Base-by-base conservation (phyloP, 176 grass and related monocot species). In the Saccharum spontaneum region DNA sequence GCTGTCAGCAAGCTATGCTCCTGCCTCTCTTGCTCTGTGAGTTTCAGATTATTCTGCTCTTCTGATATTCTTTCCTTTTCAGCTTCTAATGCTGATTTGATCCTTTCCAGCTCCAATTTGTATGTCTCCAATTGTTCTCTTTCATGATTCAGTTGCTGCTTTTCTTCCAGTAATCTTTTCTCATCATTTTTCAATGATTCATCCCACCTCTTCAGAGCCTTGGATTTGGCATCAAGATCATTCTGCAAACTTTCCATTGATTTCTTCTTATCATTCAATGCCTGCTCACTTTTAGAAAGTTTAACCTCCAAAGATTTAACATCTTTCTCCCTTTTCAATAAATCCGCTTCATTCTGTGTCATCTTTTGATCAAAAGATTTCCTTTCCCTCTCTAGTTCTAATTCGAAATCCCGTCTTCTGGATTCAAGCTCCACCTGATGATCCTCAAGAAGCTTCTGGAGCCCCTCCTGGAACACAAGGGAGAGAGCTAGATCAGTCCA, bases 371-470 rank as follows among this genome's bases (percentile, higher is more conserved):
- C 90, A 60, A 98, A 90, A 2, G 87, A 88, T 76, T 89, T 93
- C 87, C 65, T 91, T 84, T 71, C 87, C 62, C 43, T 89, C 84
- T 92, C 79, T 63, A 98, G 14, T 45, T 95, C 90, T 69, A 83
- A 88, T 46, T 92, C 91, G 89, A 98, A 98, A 79, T 94, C 90
- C 18, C 73, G 83, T 31, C 80, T 90, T 86, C 91, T 86, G 17
- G 88, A 79, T 94, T 95, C 88, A 83, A 98, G 81, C 24, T 88
- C 79, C 9, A 70, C 43, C 28, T 94, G 91, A 70, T 95, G 97
- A 68, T 94, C 88, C 79, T 94, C 93, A 52, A 95, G 59, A 86
- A 98, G 84, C 86, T 94, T 95, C 79, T 95, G 89, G 44, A 98
- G 91, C 61, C 85, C 93, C 79, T 87, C 76, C 97, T 98, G 71